These are phyloP conservation scores for Iris macrosiphon DNA, from an alignment of 106 monocot species.

Conservation along the genomic window DNA sequence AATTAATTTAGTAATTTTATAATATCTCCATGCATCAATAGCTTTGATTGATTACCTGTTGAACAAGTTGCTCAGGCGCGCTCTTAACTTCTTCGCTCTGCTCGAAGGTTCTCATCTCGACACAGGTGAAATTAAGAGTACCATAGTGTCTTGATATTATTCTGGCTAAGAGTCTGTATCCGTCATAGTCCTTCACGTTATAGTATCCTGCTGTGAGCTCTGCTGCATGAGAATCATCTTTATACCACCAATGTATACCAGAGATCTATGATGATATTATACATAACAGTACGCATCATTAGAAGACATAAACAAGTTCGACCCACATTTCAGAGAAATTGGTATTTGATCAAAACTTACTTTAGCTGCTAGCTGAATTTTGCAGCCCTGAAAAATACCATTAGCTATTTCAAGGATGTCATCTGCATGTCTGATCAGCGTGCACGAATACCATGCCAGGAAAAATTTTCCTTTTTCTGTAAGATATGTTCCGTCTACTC, in stretches of 20 bases:
- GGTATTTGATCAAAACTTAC: slow-evolving; percentile 21
- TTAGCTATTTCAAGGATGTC: slow-evolving; percentile 46
- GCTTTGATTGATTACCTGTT: slow-evolving; percentile 42
- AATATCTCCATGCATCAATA: too few relatives aligned
- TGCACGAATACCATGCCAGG: slow-evolving; percentile 70
- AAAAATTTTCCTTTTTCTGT: slow-evolving; percentile 44
- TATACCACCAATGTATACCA: slow-evolving; percentile 79
- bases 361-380: slow-evolving; percentile 51
- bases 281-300: neutral
- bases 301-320: neutral
- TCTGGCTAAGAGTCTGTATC: slow-evolving; percentile 55
- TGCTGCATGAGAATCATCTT: slow-evolving; percentile 60
- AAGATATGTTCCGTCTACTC: slow-evolving; percentile 21
- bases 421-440: slow-evolving; percentile 44
- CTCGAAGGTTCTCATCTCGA: slow-evolving; percentile 55
- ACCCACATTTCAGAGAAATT: neutral
- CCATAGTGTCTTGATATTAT: slow-evolving; percentile 39
- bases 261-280: slow-evolving; percentile 34
- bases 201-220: slow-evolving; percentile 86
- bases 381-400: slow-evolving; percentile 41
- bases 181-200: slow-evolving; percentile 72
- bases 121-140: slow-evolving; percentile 52
- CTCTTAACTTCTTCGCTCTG: slow-evolving; percentile 30
- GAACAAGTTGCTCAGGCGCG: slow-evolving; percentile 63
- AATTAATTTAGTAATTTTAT: too few relatives aligned